A percentile compares a stretch with the other conserved stretches of the same genome.
Conservation (phyloP, 2,329 filamentous ascomycete species). For the Cladosporium oxysporum region DNA sequence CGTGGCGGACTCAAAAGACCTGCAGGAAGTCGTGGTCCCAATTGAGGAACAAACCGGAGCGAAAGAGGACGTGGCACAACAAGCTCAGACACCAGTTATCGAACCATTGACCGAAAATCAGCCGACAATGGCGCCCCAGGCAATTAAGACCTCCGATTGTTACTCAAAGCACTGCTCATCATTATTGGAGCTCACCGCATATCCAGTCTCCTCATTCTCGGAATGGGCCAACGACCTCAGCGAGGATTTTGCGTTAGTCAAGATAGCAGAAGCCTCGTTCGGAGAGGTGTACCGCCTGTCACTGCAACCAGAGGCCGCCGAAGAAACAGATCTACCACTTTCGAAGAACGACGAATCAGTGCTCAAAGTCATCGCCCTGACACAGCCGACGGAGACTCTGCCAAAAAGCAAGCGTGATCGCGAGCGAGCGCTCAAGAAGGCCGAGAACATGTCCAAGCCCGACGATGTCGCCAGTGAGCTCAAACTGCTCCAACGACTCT, state of each 20-base stretch:
- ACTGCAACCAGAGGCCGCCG: conserved; percentile 33
- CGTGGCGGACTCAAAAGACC: background rate
- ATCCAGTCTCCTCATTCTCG: conserved; percentile 40
- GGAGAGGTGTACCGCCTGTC: conserved; percentile 65
- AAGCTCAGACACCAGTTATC: background rate
- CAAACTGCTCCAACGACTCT: conserved; percentile 58
- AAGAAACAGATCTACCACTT: conserved; percentile 22
- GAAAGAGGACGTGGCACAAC: background rate
- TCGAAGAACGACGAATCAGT: conserved; percentile 46
- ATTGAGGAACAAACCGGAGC: background rate
- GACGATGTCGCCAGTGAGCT: conserved; percentile 50
- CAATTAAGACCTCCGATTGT: background rate
- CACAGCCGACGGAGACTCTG: conserved; percentile 42
- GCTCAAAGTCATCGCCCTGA: conserved; percentile 49
- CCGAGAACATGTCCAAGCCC: conserved; percentile 47
- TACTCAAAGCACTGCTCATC: conserved; percentile 32
- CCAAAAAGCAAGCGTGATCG: conserved; percentile 52
- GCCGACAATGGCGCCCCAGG: background rate
- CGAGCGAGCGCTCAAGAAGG: conserved; percentile 46
- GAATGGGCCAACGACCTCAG: conserved; percentile 46
- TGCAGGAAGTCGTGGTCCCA: background rate
- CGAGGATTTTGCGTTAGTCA: conserved; percentile 53
- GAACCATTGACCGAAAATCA: background rate
- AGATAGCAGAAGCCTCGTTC: conserved; percentile 67
- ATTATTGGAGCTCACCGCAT: conserved; percentile 35